Evolutionary conservation across 164 flowering plant genomes (phyloP), one percentile per base, ranked within the genome.

Genomic region (Euptelea pleiosperma): DNA sequence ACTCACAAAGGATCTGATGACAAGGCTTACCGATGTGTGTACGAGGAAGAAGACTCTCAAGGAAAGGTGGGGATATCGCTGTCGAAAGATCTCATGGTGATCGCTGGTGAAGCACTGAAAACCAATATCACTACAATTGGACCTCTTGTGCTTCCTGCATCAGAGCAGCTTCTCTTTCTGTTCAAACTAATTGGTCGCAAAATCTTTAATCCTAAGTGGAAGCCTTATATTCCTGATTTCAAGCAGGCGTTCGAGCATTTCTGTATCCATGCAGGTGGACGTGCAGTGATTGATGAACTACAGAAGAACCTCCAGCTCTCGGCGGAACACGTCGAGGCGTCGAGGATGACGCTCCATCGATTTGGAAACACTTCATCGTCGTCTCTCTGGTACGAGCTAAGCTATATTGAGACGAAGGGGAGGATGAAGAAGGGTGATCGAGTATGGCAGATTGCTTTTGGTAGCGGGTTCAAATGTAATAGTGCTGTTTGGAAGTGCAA

Each of bases 401-500:
- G 51, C 30, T 85, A 85, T 40, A 75, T 81, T 9, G 91, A 85
- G 35, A 72, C 81, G 0, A 85, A 85, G 34, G 84, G 85, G 35
- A 74, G 84, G 71, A 77, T 80, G 87, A 80, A 61, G 72, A 79
- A 62, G 44, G 87, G 87, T 22, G 81, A 77, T 10, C 57, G 86
- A 8, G 66, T 82, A 7, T 85, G 91, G 91, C 87, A 85, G 71
- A 85, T 85, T 6, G 85, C 77, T 0, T 82, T 79, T 29, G 86
- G 86, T 6, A 79, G 82, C 24, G 89, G 89, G 24, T 84, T 84
- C 35, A 84, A 81, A 63, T 84, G 91, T 53, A 82, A 82, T 63
- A 82, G 87, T 52, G 91, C 86, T 0, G 84, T 80, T 2, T 85
- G 91, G 91, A 82, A 68, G 60, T 85, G 91, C 55, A 85, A 80